Evolutionary conservation across 73 alveolate genomes (phyloP).

Genomic region (Paramecium sexaurelia): DNA sequence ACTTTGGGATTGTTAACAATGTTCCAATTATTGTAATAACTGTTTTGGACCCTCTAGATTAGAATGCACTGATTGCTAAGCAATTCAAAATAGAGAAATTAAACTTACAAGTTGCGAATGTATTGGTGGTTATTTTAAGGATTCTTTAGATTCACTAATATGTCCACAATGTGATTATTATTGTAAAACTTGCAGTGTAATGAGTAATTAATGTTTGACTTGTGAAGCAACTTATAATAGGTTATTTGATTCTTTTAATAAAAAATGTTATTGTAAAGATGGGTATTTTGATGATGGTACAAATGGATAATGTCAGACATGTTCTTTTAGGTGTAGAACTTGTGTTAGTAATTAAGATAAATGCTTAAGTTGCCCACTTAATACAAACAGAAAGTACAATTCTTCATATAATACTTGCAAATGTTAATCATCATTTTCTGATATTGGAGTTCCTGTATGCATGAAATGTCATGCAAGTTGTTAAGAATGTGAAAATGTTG

Average conservation of each 20-base stretch:
- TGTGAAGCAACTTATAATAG: background rate
- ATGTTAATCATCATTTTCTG: background rate
- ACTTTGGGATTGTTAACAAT: background rate
- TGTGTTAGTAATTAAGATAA: background rate
- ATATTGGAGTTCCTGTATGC: background rate
- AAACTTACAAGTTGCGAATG: background rate
- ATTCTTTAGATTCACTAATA: background rate
- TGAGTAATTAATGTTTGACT: background rate
- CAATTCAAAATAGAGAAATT: background rate
- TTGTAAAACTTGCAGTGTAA: background rate
- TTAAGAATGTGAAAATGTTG: background rate
- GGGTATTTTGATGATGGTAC: constrained; percentile 9
- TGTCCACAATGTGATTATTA: background rate
- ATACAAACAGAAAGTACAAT: background rate
- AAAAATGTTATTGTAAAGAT: background rate
- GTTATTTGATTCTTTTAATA: background rate
- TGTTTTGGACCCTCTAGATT: background rate
- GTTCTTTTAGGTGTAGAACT: background rate
- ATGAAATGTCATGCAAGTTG: background rate
- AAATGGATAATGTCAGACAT: background rate
- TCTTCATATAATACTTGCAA: background rate
- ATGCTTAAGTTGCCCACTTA: background rate
- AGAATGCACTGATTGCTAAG: background rate
- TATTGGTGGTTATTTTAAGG: background rate
- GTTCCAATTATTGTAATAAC: background rate